phyloP scores from a whole-genome alignment of 495 filamentous ascomycete species.

The Aspergillus saccharolyticus region DNA sequence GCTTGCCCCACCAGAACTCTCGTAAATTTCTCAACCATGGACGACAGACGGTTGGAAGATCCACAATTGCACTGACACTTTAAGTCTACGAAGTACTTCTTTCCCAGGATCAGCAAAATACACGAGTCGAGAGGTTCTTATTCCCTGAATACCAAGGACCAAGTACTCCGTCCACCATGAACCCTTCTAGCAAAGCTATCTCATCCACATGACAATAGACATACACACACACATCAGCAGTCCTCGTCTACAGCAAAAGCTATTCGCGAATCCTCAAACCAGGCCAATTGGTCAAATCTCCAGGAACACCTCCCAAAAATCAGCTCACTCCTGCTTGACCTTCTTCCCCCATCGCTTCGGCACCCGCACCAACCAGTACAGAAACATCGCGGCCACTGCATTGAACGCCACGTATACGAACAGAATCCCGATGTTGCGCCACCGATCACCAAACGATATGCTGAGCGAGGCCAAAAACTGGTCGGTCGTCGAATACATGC shows the following conservation, averaged over 20 bases:
- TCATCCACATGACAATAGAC: no score
- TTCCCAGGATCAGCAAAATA: neutral
- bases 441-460: conserved; percentile 51
- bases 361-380: conserved; percentile 79
- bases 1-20: no score
- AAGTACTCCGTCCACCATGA: neutral
- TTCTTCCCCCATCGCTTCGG: conserved; percentile 53
- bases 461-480: conserved; percentile 49
- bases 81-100: neutral
- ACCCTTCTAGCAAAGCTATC: no score
- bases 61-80: neutral
- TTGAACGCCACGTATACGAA: conserved; percentile 78
- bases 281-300: no score
- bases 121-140: neutral
- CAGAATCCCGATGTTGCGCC: conserved; percentile 68
- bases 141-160: neutral
- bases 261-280: no score
- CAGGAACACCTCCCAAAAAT: neutral
- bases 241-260: neutral
- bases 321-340: conserved; percentile 37
- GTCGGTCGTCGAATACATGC: conserved; percentile 56
- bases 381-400: conserved; percentile 57
- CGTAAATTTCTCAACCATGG: neutral
- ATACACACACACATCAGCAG: no score
- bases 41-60: neutral